These are phyloP conservation scores for Aegilops longissima DNA, from an alignment of 176 grass and related monocot genomes.

Conservation along the genomic window DNA sequence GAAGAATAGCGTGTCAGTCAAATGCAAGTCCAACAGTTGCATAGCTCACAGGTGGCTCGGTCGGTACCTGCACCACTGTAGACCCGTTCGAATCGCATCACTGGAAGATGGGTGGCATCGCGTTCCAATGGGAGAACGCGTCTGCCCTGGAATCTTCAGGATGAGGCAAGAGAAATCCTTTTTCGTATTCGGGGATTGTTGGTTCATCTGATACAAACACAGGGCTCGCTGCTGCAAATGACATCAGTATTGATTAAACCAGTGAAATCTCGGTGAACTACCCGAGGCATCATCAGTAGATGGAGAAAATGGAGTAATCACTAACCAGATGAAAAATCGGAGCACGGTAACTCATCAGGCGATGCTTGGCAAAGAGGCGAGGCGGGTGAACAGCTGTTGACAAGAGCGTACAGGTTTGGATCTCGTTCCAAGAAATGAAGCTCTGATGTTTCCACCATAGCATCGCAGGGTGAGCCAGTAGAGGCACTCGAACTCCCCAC, in stretches of 20 bases:
- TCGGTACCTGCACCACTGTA: slow-evolving; percentile 26
- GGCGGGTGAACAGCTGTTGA: background rate
- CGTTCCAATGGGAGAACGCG: slow-evolving; percentile 37
- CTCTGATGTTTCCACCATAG: slow-evolving; percentile 9
- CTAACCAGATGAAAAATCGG: slow-evolving; percentile 23
- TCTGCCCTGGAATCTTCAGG: slow-evolving; percentile 40
- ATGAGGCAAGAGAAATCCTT: slow-evolving; percentile 35
- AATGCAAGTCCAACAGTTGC: slow-evolving; percentile 17
- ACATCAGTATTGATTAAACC: background rate
- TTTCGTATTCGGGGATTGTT: background rate
- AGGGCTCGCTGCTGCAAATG: slow-evolving; percentile 25
- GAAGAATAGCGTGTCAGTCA: slow-evolving; percentile 15
- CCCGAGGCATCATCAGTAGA: background rate
- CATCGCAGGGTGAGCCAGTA: slow-evolving; percentile 30
- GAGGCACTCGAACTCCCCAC: slow-evolving; percentile 53
- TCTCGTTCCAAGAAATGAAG: slow-evolving; percentile 43
- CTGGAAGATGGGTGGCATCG: slow-evolving; percentile 33
- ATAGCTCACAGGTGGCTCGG: background rate
- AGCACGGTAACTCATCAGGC: slow-evolving; percentile 3
- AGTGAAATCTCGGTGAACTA: slow-evolving; percentile 19
- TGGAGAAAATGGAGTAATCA: background rate
- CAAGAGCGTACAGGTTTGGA: background rate
- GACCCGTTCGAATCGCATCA: slow-evolving; percentile 33
- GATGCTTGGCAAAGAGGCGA: slow-evolving; percentile 23
- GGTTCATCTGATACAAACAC: background rate